phyloP scores from a whole-genome alignment of 305 asterid species.

The Ruellia speciosa region DNA sequence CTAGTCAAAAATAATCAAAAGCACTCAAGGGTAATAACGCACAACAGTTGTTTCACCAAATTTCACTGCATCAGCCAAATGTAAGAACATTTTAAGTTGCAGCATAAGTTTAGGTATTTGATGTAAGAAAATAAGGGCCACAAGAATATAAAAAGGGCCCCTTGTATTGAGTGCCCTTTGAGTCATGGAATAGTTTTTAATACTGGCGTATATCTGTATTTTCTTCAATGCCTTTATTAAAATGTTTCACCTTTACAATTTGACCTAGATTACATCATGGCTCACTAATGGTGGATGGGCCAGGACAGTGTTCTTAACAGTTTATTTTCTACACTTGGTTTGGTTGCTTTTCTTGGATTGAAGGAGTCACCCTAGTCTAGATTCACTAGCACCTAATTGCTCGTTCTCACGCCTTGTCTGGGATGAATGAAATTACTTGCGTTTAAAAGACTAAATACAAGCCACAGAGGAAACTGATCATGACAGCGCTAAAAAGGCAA shows the following conservation, averaged over 20 bases:
- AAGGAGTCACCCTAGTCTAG: neutral
- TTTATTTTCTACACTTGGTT: conserved; percentile 19
- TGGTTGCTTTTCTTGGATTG: conserved; percentile 5
- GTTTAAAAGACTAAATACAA: too few species aligned
- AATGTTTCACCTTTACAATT: conserved; percentile 21
- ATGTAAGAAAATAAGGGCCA: conserved; percentile 28
- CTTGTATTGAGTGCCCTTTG: conserved; percentile 36
- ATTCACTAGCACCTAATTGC: too few species aligned
- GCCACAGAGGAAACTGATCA: too few species aligned
- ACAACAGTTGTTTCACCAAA: neutral
- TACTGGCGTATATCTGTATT: conserved; percentile 21
- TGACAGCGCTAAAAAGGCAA: too few species aligned
- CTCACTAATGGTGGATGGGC: conserved; percentile 23
- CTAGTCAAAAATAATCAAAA: too few species aligned
- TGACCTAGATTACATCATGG: conserved; percentile 42
- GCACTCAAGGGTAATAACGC: too few species aligned
- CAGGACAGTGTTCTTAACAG: neutral
- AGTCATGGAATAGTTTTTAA: conserved; percentile 32
- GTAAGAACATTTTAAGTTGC: conserved; percentile 6
- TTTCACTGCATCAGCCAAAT: neutral
- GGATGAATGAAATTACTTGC: too few species aligned
- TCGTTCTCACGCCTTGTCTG: too few species aligned
- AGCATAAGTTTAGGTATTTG: conserved; percentile 35
- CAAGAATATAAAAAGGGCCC: conserved; percentile 22
- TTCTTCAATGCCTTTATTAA: conserved; percentile 9